Base-by-base conservation (phyloP, 2,329 filamentous ascomycete species). In the Pseudogymnoascus sp. region DNA sequence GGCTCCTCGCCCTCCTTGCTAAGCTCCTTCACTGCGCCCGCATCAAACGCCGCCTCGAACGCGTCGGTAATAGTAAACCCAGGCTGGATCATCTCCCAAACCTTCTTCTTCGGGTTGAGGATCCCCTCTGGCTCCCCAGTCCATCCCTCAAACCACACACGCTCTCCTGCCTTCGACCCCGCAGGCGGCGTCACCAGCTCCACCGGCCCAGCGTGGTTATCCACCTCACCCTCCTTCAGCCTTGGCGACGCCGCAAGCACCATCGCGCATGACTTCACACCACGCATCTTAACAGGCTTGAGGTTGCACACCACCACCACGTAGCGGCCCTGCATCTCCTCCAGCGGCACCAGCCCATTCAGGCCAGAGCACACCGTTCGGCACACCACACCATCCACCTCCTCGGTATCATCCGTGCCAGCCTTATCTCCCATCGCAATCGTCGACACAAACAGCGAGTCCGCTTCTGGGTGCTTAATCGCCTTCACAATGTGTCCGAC, bases 271-370 rank as follows among this genome's bases (percentile, higher is more conserved):
- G 83, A 89, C 75, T 89, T 89, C 75, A 91, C 84, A 69, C 95
- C 95, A 68, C 95, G 90, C 95, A 99, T 99, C 77, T 96, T 99
- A 76, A 98, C 95, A 61, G 95, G 95, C 83, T 99, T 99, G 70
- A 99, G 85, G 79, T 99, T 99, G 83, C 92, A 96, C 21, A 99
- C 93, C 1, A 95, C 90, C 34, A 99, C 85, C 66, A 99, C 91
- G 80, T 96, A 96, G 76, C 95, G 91, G 73, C 88, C 87, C 77
- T 99, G 95, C 95, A 99, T 97, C 77, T 96, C 92, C 77, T 91
- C 92, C 57, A 99, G 83, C 0, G 95, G 95, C 1, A 99, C 80
- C 31, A 97, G 85, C 6, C 95, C 95, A 77, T 96, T 97, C 68
- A 99, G 84, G 28, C 95, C 95, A 1, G 95, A 98, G 85, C 95